Conservation (phyloP, 108 stramenopile genomes). For the Schizochytrium sp. region DNA sequence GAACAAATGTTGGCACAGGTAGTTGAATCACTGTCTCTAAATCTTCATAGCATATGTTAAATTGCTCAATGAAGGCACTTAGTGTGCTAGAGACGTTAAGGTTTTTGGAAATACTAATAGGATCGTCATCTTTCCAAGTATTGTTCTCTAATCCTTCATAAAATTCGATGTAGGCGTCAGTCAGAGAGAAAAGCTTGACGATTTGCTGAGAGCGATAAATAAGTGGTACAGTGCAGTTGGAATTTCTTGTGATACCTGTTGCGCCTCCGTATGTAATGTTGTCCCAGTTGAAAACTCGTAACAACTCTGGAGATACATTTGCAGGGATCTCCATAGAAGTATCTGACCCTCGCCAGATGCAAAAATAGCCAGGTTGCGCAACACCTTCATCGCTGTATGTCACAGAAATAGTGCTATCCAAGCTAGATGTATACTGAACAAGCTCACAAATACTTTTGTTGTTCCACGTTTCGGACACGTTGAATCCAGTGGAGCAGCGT, state of each 20-base stretch:
- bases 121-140: neutral
- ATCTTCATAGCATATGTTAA: constrained; percentile 53
- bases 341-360: constrained; percentile 8
- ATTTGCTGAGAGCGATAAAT: constrained; percentile 53
- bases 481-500: constrained; percentile 26
- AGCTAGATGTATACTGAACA: neutral
- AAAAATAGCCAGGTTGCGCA: neutral
- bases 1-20: constrained; percentile 39
- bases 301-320: neutral
- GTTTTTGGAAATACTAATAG: neutral
- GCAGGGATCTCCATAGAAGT: neutral
- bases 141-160: neutral
- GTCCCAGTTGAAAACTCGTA: neutral
- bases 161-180: constrained; percentile 23
- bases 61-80: constrained; percentile 52
- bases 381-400: neutral
- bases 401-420: neutral
- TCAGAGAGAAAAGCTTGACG: constrained; percentile 37
- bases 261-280: neutral
- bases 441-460: neutral
- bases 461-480: neutral
- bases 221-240: constrained; percentile 41
- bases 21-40: constrained; percentile 21
- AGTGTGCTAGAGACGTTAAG: neutral
- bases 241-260: neutral